These are phyloP conservation scores for Onygenales sp. DNA, from an alignment of 2,329 filamentous ascomycete species.

Conservation along the genomic window DNA sequence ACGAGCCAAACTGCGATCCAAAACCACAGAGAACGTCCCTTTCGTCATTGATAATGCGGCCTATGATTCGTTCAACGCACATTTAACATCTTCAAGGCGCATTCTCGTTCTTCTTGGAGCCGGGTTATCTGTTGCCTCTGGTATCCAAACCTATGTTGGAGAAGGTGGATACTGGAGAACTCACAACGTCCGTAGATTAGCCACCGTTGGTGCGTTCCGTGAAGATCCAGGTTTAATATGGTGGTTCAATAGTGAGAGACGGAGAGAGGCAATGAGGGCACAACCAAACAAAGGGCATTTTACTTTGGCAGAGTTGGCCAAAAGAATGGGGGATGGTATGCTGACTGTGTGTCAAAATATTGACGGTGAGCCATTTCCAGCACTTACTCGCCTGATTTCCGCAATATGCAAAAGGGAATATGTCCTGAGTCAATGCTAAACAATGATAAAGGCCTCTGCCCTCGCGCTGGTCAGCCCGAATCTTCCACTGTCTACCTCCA, in stretches of 20 bases:
- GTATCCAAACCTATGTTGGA: background rate
- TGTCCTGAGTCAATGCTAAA: background rate
- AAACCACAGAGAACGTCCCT: background rate
- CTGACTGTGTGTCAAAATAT: constrained; percentile 2
- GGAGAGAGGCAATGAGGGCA: background rate
- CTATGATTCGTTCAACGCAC: background rate
- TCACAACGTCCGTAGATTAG: background rate
- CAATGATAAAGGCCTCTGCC: background rate
- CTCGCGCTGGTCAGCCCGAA: background rate
- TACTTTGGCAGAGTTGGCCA: background rate
- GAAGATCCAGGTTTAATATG: background rate
- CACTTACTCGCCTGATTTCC: background rate
- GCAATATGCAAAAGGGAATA: background rate
- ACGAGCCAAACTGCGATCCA: background rate
- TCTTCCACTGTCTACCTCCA: constrained; percentile 2
- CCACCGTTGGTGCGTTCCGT: background rate
- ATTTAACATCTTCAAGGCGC: background rate
- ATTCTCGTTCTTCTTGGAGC: background rate
- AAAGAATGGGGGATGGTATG: background rate
- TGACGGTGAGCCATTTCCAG: background rate
- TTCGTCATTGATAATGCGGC: background rate
- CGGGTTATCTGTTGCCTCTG: background rate
- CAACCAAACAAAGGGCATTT: background rate
- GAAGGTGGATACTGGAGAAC: background rate
- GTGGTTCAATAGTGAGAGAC: constrained; percentile 2